These are phyloP conservation scores for Dendrocalamus sinicus DNA, from an alignment of 176 grass and related monocot species.

Conservation along the genomic window DNA sequence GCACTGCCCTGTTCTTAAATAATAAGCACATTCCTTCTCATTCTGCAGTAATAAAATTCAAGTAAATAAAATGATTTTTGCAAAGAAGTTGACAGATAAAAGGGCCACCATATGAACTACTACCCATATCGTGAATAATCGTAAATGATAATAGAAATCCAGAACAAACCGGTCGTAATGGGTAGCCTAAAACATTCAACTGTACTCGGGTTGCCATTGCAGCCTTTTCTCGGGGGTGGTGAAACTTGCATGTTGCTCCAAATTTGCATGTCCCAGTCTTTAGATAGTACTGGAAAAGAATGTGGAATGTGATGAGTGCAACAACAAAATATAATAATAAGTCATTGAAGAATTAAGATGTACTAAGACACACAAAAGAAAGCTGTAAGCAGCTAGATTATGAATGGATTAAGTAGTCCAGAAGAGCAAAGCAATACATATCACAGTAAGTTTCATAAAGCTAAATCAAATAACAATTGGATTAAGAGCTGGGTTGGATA, in stretches of 20 bases:
- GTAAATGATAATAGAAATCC: constrained; percentile 23
- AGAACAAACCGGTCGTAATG: constrained; percentile 70
- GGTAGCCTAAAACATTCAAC: constrained; percentile 79
- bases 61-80: constrained; percentile 30
- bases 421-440: neutral
- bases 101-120: constrained; percentile 5
- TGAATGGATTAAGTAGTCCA: neutral
- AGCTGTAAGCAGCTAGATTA: neutral
- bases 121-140: neutral
- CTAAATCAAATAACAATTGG: constrained; percentile 1
- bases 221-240: constrained; percentile 89
- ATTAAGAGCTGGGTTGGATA: neutral
- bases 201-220: constrained; percentile 69
- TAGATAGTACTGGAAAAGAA: constrained; percentile 76
- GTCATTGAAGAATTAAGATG: constrained; percentile 9
- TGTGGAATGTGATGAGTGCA: neutral
- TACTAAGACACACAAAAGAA: neutral
- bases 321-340: neutral
- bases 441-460: neutral
- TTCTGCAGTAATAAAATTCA: constrained; percentile 67
- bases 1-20: constrained; percentile 85
- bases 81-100: constrained; percentile 34
- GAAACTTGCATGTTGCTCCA: constrained; percentile 93
- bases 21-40: constrained; percentile 89
- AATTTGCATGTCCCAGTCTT: constrained; percentile 95